Evolutionary conservation across 78 protist species (phyloP), one percentile per base, ranked within the genome.

Genomic region (Dictyostelium discoideum): DNA sequence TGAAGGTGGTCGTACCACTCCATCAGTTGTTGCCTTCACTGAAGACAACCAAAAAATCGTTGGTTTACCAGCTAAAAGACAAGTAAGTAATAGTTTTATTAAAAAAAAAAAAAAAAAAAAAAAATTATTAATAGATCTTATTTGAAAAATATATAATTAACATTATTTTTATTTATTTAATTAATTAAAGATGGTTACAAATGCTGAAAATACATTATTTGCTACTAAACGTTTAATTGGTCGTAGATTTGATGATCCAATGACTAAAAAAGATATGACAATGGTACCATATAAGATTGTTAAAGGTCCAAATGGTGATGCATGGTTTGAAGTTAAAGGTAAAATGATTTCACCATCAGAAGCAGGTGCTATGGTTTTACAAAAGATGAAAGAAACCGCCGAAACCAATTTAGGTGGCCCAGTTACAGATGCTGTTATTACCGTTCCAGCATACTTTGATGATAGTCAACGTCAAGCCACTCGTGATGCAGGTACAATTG

Each of bases 331-430:
- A 94, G 98, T 89, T 50, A 83, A 84, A 73, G 99, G 99, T 37
- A 96, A 98, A 92, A 40, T 95, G 42, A 98, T 97, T 97, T 97
- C 99, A 20, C 99, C 99, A 48, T 44, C 95, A 18, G 99, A 99
- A 97, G 92, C 99, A 50, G 99, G 99, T 3, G 99, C 99, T 39
- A 96, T 98, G 87, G 98, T 99, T 13, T 97, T 99, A 16, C 46
- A 9, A 5, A 98, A 99, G 94, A 99, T 99, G 99, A 99, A 98
- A 96, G 99, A 98, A 92, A 97, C 99, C 0, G 99, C 99, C 13
- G 99, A 98, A 78, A 13, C 86, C 10, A 93, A 92, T 96, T 96
- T 99, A 11, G 99, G 99, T 44, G 54, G 77, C 13, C 14, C 88
- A 1, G 98, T 99, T 46, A 74, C 46, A 16, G 54, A 98, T 18